phyloP scores from a whole-genome alignment of 2,329 filamentous ascomycete genomes.

The Cladosporium sp. region DNA sequence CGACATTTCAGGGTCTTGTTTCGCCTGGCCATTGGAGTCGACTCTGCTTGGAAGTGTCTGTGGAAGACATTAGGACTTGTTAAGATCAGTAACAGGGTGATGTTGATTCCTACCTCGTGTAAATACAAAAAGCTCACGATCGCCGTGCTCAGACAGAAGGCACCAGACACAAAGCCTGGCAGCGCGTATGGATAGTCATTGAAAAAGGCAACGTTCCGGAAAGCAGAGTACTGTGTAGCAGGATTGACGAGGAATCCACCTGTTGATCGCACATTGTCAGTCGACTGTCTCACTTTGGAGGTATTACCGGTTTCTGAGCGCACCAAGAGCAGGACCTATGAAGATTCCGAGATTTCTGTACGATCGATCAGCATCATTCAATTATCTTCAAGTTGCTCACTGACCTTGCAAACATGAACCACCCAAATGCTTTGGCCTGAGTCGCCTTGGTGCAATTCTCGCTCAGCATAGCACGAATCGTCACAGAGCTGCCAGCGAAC shows the following conservation, averaged over 20 bases:
- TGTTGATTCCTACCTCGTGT: not conserved
- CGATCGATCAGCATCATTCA: not conserved
- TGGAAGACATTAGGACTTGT: not conserved
- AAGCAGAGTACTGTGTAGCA: slow-evolving; percentile 58
- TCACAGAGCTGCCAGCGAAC: slow-evolving; percentile 70
- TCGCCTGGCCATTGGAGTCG: not conserved
- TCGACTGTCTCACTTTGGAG: not conserved
- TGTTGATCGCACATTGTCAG: slow-evolving; percentile 18
- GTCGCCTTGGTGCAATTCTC: slow-evolving; percentile 67
- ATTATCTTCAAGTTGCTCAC: slow-evolving; percentile 23
- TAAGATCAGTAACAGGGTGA: no score
- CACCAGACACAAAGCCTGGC: slow-evolving; percentile 55
- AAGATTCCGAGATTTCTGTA: slow-evolving; percentile 65
- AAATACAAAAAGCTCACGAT: slow-evolving; percentile 4
- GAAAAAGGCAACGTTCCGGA: slow-evolving; percentile 57
- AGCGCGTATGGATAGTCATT: slow-evolving; percentile 63
- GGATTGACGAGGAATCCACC: slow-evolving; percentile 69
- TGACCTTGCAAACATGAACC: slow-evolving; percentile 64
- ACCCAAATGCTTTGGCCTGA: slow-evolving; percentile 69
- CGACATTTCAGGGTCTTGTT: slow-evolving; percentile 36
- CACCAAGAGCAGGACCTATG: slow-evolving; percentile 60
- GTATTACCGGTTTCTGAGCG: not conserved
- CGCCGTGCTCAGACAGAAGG: slow-evolving; percentile 43
- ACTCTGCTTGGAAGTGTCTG: slow-evolving; percentile 27
- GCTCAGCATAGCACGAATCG: slow-evolving; percentile 71